Percentiles rank a stretch among this genome's conserved stretches.
These are phyloP conservation scores for Neospora caninum DNA, from an alignment of 169 alveolate species.

Conservation along the genomic window DNA sequence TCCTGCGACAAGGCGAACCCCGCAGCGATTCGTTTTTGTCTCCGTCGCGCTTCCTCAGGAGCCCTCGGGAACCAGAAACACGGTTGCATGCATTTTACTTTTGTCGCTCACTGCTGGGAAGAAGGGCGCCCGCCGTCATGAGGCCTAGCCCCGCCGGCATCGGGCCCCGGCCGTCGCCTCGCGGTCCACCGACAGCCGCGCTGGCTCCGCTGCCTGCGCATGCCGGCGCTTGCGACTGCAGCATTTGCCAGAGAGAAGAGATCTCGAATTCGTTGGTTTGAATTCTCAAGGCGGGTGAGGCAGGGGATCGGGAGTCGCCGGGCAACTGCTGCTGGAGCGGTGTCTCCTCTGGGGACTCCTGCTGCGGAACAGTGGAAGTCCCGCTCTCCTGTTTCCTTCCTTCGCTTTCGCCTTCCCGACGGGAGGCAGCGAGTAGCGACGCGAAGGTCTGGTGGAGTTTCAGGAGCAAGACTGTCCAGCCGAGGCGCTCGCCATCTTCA, in stretches of 20 bases:
- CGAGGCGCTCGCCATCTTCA: conserved; percentile 31
- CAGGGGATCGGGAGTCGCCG: neutral
- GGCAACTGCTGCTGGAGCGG: neutral
- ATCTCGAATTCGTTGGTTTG: conserved; percentile 33
- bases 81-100: too few relatives aligned
- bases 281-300: neutral
- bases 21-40: too few relatives aligned
- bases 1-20: too few relatives aligned
- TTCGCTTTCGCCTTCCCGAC: neutral
- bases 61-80: too few relatives aligned
- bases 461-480: conserved; percentile 16
- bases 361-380: neutral
- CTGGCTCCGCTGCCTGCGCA: neutral
- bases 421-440: neutral
- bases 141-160: neutral
- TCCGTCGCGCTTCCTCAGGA: too few relatives aligned
- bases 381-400: neutral
- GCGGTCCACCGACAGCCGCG: neutral
- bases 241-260: conserved; percentile 27
- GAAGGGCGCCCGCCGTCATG: neutral
- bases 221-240: neutral
- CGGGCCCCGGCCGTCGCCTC: neutral
- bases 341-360: neutral
- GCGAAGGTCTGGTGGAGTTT: conserved; percentile 37
- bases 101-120: neutral